These are phyloP conservation scores for Leccinum barrowsii DNA, from an alignment of 768 basidiomycete genomes.

Conservation along the genomic window DNA sequence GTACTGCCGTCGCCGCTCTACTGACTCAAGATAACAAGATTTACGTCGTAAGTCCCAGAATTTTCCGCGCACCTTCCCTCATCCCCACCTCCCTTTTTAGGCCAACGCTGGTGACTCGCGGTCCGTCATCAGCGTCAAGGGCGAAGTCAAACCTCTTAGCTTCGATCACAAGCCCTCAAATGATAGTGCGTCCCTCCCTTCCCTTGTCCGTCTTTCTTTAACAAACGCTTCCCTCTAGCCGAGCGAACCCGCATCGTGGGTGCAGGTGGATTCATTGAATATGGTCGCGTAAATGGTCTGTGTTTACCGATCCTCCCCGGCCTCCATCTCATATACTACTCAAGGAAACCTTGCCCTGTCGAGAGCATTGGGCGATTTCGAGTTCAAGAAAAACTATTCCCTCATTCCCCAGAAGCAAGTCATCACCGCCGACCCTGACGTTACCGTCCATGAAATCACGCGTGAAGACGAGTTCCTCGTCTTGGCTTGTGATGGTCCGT, in stretches of 20 bases:
- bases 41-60: conserved; percentile 60
- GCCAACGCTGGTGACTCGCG: conserved; percentile 98
- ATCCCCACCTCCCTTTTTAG: conserved; percentile 38
- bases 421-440: conserved; percentile 92
- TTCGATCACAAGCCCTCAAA: conserved; percentile 95
- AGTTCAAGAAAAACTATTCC: conserved; percentile 92
- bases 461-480: conserved; percentile 95
- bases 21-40: conserved; percentile 76
- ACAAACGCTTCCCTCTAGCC: conserved; percentile 37
- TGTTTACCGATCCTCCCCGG: neutral
- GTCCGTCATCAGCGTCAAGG: conserved; percentile 80
- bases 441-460: conserved; percentile 75
- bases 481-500: conserved; percentile 93
- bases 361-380: conserved; percentile 94
- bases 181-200: conserved; percentile 51
- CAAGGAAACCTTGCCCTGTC: conserved; percentile 93
- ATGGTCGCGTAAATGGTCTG: conserved; percentile 92
- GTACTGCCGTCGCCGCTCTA: conserved; percentile 89
- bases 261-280: conserved; percentile 96
- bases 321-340: neutral
- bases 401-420: conserved; percentile 86
- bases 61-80: neutral
- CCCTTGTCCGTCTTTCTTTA: neutral
- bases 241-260: conserved; percentile 84
- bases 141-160: conserved; percentile 84